Evolutionary conservation across 2,329 filamentous ascomycete genomes (phyloP).

Genomic region (Colletotrichum kahawae): DNA sequence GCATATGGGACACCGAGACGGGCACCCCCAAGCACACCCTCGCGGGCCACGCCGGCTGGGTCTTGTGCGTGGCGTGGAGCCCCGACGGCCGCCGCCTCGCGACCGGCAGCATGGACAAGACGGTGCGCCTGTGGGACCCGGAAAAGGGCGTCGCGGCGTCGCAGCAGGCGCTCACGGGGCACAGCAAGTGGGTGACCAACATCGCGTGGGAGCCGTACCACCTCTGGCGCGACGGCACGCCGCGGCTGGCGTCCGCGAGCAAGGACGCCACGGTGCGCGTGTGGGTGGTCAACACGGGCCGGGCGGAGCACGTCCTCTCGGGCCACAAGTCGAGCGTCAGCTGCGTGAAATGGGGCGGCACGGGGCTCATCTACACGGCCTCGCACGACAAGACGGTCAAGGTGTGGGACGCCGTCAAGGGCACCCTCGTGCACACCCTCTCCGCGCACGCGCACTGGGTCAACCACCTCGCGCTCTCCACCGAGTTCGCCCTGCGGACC

Average conservation of each 20-base stretch:
- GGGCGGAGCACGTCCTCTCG: constrained; percentile 80
- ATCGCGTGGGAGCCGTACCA: constrained; percentile 91
- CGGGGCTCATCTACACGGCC: constrained; percentile 79
- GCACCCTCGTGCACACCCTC: constrained; percentile 80
- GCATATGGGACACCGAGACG: constrained; percentile 95
- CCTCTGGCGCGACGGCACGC: constrained; percentile 73
- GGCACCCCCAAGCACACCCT: constrained; percentile 87
- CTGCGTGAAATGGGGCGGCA: constrained; percentile 95
- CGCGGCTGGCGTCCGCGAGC: constrained; percentile 82
- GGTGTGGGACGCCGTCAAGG: constrained; percentile 83
- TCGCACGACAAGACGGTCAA: constrained; percentile 94
- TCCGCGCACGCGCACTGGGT: constrained; percentile 91
- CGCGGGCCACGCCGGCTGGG: constrained; percentile 88
- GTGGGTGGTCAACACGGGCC: constrained; percentile 81
- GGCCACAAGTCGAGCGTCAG: constrained; percentile 90
- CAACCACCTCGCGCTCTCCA: constrained; percentile 92
- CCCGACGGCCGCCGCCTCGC: constrained; percentile 83
- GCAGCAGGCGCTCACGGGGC: constrained; percentile 76
- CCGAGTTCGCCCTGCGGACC: constrained; percentile 87
- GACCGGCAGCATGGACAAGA: constrained; percentile 92
- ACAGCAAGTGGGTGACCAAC: constrained; percentile 87
- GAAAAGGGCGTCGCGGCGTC: constrained; percentile 74
- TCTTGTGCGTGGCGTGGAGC: constrained; percentile 85
- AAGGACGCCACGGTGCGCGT: constrained; percentile 89
- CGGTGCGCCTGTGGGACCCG: constrained; percentile 88